A percentile compares a stretch with the other conserved stretches of the same genome.
These are phyloP conservation scores for Guadua angustifolia DNA, from an alignment of 176 grass and related monocot genomes.

Conservation along the genomic window DNA sequence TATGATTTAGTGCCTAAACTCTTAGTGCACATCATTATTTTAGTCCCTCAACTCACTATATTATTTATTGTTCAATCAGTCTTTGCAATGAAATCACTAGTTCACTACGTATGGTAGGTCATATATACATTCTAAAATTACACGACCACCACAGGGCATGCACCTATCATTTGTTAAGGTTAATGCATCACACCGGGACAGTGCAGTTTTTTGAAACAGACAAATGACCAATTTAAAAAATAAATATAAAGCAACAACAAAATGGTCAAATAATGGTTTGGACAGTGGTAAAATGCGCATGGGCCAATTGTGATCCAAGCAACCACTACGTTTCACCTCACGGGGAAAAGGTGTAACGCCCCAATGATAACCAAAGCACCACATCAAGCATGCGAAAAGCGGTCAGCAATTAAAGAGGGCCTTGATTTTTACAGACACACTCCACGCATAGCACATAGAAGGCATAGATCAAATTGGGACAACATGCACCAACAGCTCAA, in stretches of 20 bases:
- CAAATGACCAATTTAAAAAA: not conserved
- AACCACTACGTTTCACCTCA: not conserved
- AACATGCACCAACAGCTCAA: not conserved
- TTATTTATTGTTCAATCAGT: not conserved
- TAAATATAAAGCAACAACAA: not conserved
- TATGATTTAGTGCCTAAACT: not conserved
- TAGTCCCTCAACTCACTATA: not conserved
- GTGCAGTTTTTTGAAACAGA: not conserved
- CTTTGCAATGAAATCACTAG: not conserved
- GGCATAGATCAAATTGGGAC: not conserved
- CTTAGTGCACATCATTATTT: not conserved
- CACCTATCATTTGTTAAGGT: constrained; percentile 2
- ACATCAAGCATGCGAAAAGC: not conserved
- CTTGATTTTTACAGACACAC: not conserved
- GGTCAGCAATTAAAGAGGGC: not conserved
- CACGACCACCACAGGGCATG: not conserved
- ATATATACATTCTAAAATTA: not conserved
- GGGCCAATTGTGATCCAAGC: not conserved
- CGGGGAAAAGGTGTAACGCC: not conserved
- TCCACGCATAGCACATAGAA: not conserved
- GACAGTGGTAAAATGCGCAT: constrained; percentile 8
- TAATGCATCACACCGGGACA: not conserved
- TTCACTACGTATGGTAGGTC: not conserved
- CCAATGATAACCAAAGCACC: constrained; percentile 11
- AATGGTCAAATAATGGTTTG: not conserved